Evolutionary conservation across 176 grass and related monocot species (phyloP), one percentile per base, ranked within the genome.

Genomic region (Eleusine coracana): DNA sequence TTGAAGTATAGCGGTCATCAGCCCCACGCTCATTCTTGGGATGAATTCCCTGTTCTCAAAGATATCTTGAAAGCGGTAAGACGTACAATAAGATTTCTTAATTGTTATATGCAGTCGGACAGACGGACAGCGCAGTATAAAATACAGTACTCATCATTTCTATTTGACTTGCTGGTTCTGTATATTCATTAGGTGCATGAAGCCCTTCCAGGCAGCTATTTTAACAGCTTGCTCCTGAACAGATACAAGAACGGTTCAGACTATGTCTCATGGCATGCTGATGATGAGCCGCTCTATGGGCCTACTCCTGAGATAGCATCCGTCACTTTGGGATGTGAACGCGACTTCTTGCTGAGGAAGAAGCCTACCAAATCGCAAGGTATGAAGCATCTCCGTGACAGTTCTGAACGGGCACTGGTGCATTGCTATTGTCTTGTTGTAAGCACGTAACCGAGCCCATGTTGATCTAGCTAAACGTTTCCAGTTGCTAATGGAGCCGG

Each of bases 181-280:
- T 68, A 48, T 70, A 18, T 73, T 67, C 1, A 5, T 54, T 92
- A 96, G 93, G 91, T 99, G 29, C 91, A 83, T 69, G 96, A 93
- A 85, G 83, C 85, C 28, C 67, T 96, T 70, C 89, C 89, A 1
- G 89, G 91, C 34, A 93, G 93, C 83, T 77, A 88, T 72, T 98
- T 98, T 66, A 98, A 98, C 74, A 96, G 91, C 86, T 83, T 96
- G 76, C 52, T 99, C 34, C 87, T 99, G 71, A 99, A 93, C 85
- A 89, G 77, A 90, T 98, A 98, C 86, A 87, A 90, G 69, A 88
- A 38, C 6, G 89, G 96, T 60, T 96, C 89, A 38, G 87, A 99
- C 60, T 92, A 96, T 10, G 89, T 96, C 16, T 91, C 96, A 20
- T 99, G 96, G 96, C 96, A 99, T 55, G 88, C 93, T n/a, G 96